Evolutionary conservation across 148 eudicot genomes (phyloP), one percentile per base, ranked within the genome.

Genomic region (Dianthus caryophyllus): DNA sequence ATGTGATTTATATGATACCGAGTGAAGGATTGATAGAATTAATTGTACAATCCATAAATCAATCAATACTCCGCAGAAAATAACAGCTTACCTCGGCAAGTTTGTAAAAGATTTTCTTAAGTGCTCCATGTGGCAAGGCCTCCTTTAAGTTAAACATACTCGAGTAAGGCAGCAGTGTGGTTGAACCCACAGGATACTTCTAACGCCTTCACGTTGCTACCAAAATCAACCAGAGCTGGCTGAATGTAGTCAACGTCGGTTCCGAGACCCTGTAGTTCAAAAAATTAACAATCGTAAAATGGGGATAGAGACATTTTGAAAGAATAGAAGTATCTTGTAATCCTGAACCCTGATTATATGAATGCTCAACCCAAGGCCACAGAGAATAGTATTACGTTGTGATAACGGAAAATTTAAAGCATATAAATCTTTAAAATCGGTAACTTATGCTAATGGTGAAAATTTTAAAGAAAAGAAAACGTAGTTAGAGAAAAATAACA

Each of bases 151-250:
- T 53, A 76, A 6, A 46, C 21, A 59, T 54, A 82, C 65, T 85
- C 84, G n/a, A 84, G 75, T 68, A 88, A 68, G 24, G 95, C 95
- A 65, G 81, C 98, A 5, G 98, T 90, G 72, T 94, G 98, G 78
- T 94, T 94, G 70, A 94, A 90, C 72, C 98, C 98, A 38, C 98
- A 94, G 7, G 98, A 94, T 31, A 94, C 73, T 68, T 82, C 82
- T 62, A 90, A 67, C 65, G 92, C 96, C 78, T 80, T 90, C 41
- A 88, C 81, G 68, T 82, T 79, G 75, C 67, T 75, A 21, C 81
- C 88, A 47, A 84, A 81, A 51, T 81, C 77, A n/a, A 90, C 70
- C 72, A 70, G 48, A 64, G 65, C 62, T 60, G 98, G 97, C 69
- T 77, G 68, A 12, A 83, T 73, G 71, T 86, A 88, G 83, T 94